A percentile compares a stretch with the other conserved stretches of the same genome.
These are phyloP conservation scores for Camelina sativa DNA, from an alignment of 345 rosid genomes.

Conservation along the genomic window DNA sequence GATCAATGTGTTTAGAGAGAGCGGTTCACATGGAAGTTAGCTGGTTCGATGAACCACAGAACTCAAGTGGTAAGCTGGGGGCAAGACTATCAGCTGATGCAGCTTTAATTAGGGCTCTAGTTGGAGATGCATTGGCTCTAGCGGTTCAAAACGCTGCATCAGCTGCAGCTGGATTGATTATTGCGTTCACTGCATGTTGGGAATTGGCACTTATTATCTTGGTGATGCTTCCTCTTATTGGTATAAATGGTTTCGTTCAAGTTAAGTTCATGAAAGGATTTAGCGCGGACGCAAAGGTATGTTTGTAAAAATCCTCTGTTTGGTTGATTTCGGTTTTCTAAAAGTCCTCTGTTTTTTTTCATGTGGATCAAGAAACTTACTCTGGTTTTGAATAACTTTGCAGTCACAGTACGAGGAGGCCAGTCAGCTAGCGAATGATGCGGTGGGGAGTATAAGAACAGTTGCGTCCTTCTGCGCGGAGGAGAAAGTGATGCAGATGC, in stretches of 20 bases:
- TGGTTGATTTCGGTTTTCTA: no score
- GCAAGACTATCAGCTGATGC: slow-evolving; percentile 87
- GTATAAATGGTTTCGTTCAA: slow-evolving; percentile 57
- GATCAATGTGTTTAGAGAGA: slow-evolving; percentile 71
- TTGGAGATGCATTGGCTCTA: slow-evolving; percentile 69
- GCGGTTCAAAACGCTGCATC: slow-evolving; percentile 63
- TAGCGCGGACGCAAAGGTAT: slow-evolving; percentile 74
- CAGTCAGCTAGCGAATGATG: slow-evolving; percentile 88
- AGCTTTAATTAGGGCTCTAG: slow-evolving; percentile 58
- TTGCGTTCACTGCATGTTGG: slow-evolving; percentile 77
- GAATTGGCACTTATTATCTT: slow-evolving; percentile 63
- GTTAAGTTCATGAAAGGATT: slow-evolving; percentile 71
- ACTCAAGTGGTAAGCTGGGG: slow-evolving; percentile 78
- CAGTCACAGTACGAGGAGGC: slow-evolving; percentile 82
- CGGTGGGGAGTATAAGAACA: slow-evolving; percentile 84
- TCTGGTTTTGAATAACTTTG: slow-evolving; percentile 1
- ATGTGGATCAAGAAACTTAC: slow-evolving; percentile 18
- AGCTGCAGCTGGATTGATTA: slow-evolving; percentile 59
- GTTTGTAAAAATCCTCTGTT: no score
- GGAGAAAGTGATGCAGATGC: slow-evolving; percentile 70
- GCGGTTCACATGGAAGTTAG: slow-evolving; percentile 75
- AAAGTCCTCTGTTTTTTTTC: slow-evolving; percentile 6
- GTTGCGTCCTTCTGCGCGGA: slow-evolving; percentile 86
- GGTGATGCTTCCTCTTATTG: slow-evolving; percentile 67
- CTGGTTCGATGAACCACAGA: slow-evolving; percentile 76